Percentiles rank a stretch among this genome's conserved stretches.
Conservation (phyloP, 768 basidiomycete genomes). For the Kwoniella europaea region DNA sequence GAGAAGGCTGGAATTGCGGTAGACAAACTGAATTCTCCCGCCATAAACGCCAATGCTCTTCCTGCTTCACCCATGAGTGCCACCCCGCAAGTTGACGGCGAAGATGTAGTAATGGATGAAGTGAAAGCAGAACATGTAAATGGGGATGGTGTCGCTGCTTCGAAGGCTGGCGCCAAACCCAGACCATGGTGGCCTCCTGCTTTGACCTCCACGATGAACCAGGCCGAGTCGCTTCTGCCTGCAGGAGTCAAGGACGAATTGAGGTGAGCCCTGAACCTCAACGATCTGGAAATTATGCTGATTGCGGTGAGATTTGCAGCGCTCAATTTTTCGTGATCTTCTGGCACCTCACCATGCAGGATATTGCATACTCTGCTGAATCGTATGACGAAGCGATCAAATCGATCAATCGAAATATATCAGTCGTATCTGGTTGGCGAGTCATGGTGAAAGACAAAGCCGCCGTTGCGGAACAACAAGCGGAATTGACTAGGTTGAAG, state of each 20-base stretch:
- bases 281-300: background rate
- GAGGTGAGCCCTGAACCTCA: conserved; percentile 21
- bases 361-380: conserved; percentile 75
- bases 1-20: conserved; percentile 19
- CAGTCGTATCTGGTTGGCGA: conserved; percentile 42
- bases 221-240: conserved; percentile 74
- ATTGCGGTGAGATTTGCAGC: conserved; percentile 60
- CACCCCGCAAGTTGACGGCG: conserved; percentile 15
- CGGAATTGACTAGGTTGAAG: conserved; percentile 38
- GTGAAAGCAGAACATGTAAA: conserved; percentile 24
- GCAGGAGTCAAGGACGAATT: conserved; percentile 64
- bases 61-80: conserved; percentile 12
- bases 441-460: conserved; percentile 17
- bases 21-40: conserved; percentile 26
- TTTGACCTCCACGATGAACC: conserved; percentile 73
- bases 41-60: conserved; percentile 14
- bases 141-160: conserved; percentile 18
- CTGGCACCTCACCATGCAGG: conserved; percentile 94
- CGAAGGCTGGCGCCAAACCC: conserved; percentile 4
- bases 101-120: conserved; percentile 27
- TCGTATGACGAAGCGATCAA: conserved; percentile 80
- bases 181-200: conserved; percentile 71
- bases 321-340: conserved; percentile 93
- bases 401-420: conserved; percentile 49
- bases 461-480: conserved; percentile 29